phyloP scores from a whole-genome alignment of 1,284 basidiomycete genomes.

The Ustilago hordei region DNA sequence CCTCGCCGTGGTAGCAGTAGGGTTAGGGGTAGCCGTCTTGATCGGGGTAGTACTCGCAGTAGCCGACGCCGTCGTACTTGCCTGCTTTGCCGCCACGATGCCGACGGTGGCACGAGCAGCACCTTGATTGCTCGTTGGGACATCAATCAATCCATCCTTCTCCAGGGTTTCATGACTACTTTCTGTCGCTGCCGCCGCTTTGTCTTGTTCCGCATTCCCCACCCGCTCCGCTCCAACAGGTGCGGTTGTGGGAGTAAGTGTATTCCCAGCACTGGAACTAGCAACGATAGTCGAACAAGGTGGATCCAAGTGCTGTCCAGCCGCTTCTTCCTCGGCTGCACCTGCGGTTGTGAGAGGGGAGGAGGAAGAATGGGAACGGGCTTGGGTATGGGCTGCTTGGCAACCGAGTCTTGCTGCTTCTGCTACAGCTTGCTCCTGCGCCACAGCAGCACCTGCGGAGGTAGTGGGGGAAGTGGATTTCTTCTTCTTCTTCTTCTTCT shows the following conservation, averaged over 20 bases:
- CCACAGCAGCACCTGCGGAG: constrained; percentile 15
- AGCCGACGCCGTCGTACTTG: background rate
- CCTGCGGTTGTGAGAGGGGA: background rate
- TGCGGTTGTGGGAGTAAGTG: constrained; percentile 7
- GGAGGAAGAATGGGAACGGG: constrained; percentile 21
- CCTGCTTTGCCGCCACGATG: background rate
- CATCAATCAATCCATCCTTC: constrained; percentile 39
- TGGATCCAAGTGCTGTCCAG: constrained; percentile 33
- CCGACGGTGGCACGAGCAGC: constrained; percentile 1
- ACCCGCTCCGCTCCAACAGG: background rate
- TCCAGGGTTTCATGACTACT: constrained; percentile 43
- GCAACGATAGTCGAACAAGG: constrained; percentile 38
- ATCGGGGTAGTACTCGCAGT: constrained; percentile 4
- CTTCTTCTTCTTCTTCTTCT: constrained; percentile 50
- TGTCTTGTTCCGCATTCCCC: background rate
- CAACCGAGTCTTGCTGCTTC: constrained; percentile 35
- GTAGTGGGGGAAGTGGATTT: constrained; percentile 16
- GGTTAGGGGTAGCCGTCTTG: constrained; percentile 1
- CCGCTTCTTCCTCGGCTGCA: background rate
- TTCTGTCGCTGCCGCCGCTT: constrained; percentile 7
- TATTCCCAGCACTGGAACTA: constrained; percentile 31
- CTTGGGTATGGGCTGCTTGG: constrained; percentile 38
- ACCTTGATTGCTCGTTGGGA: constrained; percentile 25
- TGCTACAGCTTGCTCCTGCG: constrained; percentile 38
- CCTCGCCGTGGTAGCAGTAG: background rate